A percentile compares a stretch with the other conserved stretches of the same genome.
Evolutionary conservation across 2,329 filamentous ascomycete genomes (phyloP).

Genomic region (Aureobasidium melanogenum): DNA sequence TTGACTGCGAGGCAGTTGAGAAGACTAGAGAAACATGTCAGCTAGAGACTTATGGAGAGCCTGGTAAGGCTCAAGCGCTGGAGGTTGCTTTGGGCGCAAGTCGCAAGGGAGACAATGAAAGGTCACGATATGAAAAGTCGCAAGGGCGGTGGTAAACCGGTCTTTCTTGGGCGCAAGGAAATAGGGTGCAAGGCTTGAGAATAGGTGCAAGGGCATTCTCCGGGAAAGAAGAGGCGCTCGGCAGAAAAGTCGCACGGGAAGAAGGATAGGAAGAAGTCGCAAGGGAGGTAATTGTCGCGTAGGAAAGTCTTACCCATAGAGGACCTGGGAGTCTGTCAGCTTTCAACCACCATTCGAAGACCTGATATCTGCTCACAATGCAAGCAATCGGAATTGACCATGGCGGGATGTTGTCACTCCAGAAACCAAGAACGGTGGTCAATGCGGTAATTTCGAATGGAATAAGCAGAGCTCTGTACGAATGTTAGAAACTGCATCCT

Average conservation of each 20-base stretch:
- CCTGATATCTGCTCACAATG: neutral
- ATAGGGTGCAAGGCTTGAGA: neutral
- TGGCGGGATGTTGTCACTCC: constrained; percentile 32
- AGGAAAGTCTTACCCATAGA: constrained; percentile 9
- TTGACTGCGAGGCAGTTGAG: constrained; percentile 37
- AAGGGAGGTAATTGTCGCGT: neutral
- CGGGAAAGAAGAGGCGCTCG: neutral
- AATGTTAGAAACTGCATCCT: neutral
- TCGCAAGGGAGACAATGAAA: neutral
- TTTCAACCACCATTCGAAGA: neutral
- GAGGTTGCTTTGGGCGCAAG: neutral
- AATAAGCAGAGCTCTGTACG: constrained; percentile 27
- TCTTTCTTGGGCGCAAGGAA: constrained; percentile 6
- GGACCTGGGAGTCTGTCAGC: neutral
- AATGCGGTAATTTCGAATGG: constrained; percentile 41
- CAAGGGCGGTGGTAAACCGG: neutral
- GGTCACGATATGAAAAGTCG: neutral
- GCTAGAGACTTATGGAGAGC: neutral
- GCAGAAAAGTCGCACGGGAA: constrained; percentile 8
- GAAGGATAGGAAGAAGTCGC: neutral
- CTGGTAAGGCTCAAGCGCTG: neutral
- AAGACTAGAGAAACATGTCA: constrained; percentile 16
- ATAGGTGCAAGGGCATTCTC: neutral
- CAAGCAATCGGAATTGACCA: constrained; percentile 22
- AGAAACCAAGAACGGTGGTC: constrained; percentile 29